These are phyloP conservation scores for Colletotrichum eleusines DNA, from an alignment of 2,329 filamentous ascomycete species.

Conservation along the genomic window DNA sequence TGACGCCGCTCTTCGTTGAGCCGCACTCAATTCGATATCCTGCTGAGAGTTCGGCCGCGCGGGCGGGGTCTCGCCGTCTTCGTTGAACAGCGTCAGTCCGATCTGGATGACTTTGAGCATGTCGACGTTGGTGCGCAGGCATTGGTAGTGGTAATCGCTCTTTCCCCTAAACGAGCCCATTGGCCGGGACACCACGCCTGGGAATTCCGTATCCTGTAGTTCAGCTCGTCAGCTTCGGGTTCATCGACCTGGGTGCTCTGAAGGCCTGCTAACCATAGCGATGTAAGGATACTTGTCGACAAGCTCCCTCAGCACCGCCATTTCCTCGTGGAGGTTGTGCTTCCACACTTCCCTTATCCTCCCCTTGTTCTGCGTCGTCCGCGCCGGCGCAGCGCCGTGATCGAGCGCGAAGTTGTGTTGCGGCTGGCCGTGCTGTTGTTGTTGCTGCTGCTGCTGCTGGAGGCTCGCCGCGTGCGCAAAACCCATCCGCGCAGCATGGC, in stretches of 20 bases:
- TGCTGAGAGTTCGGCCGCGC: slow-evolving; percentile 69
- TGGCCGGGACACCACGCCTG: slow-evolving; percentile 94
- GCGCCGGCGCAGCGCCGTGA: slow-evolving; percentile 51
- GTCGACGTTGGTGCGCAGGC: slow-evolving; percentile 95
- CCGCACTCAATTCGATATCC: slow-evolving; percentile 53
- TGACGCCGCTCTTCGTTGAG: slow-evolving; percentile 54
- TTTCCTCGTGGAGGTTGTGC: slow-evolving; percentile 90
- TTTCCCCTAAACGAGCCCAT: slow-evolving; percentile 96
- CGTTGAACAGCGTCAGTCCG: slow-evolving; percentile 91
- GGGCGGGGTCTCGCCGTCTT: slow-evolving; percentile 88
- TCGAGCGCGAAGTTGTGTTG: slow-evolving; percentile 44
- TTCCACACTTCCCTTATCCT: slow-evolving; percentile 98
- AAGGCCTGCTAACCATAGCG: slow-evolving; percentile 81
- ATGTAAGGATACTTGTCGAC: slow-evolving; percentile 95
- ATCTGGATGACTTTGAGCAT: slow-evolving; percentile 98
- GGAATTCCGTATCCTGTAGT: slow-evolving; percentile 92
- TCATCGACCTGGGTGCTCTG: not conserved
- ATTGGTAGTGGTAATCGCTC: slow-evolving; percentile 99
- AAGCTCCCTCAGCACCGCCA: slow-evolving; percentile 83
- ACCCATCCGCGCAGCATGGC: slow-evolving; percentile 88
- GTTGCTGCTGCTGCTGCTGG: slow-evolving; percentile 65
- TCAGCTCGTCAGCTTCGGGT: slow-evolving; percentile 29
- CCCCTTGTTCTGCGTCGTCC: slow-evolving; percentile 75
- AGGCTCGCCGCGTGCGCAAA: slow-evolving; percentile 80
- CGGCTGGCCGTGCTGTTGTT: slow-evolving; percentile 67